These are phyloP conservation scores for Penicillium lagena DNA, from an alignment of 495 filamentous ascomycete species.

Conservation along the genomic window DNA sequence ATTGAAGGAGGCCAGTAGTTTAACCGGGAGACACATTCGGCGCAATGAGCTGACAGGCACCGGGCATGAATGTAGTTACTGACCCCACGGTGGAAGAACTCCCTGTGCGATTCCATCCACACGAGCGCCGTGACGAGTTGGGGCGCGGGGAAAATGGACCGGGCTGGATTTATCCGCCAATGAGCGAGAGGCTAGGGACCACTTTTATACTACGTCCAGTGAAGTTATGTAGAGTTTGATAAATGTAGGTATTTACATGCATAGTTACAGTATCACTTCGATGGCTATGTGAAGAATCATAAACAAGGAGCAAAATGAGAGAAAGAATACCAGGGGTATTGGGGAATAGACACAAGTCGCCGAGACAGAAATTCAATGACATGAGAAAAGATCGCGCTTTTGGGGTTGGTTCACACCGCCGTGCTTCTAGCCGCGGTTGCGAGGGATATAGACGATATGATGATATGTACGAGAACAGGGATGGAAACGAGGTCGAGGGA, in stretches of 20 bases:
- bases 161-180: conserved; percentile 35
- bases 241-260: too few relatives aligned
- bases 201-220: not conserved
- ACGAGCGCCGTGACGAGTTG: conserved; percentile 6
- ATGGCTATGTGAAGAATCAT: too few relatives aligned
- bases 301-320: conserved; percentile 9
- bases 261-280: not conserved
- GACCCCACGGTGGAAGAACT: conserved; percentile 6
- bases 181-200: conserved; percentile 4
- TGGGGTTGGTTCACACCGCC: conserved; percentile 16
- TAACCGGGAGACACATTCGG: too few relatives aligned
- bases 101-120: not conserved
- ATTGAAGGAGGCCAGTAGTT: too few relatives aligned
- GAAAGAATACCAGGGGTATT: conserved; percentile 35
- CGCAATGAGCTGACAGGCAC: too few relatives aligned
- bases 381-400: conserved; percentile 5
- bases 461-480: conserved; percentile 18
- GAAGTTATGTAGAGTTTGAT: not conserved
- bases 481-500: not conserved
- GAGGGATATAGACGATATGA: not conserved
- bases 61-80: too few relatives aligned
- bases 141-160: conserved; percentile 18
- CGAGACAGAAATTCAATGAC: conserved; percentile 4
- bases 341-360: conserved; percentile 4
- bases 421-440: conserved; percentile 9